Evolutionary conservation across 306 rosid species (phyloP), one percentile per base, ranked within the genome.

Genomic region (Fragaria ananassa): DNA sequence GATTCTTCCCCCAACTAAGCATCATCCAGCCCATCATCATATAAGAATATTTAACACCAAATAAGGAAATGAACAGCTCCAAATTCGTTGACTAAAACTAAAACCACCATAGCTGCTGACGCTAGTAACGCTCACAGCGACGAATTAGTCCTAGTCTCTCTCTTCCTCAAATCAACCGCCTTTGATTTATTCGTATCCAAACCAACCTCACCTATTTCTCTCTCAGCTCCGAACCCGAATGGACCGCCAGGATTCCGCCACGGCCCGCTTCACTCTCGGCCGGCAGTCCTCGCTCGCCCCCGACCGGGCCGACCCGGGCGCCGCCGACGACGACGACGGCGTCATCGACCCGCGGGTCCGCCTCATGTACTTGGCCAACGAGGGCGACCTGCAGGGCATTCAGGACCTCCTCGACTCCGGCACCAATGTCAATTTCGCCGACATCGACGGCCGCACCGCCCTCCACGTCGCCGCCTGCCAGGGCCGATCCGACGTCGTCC

Each of bases 381-480:
- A 88, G 86, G 92, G 97, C 0, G 96, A 94, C 67, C 21, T 90
- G 70, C 92, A 92, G 12, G 95, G 95, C 39, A 89, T 94, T 67
- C 72, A 85, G 8, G 96, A 91, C 87, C 86, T 85, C 13, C 51
- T 89, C 65, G 96, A 86, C 34, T 78, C 88, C 5, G 95, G 95
- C 62, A 81, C 84, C 29, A 79, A 86, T 60, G 97, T 84, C 5
- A 92, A 92, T 75, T 95, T 88, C 90, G 74, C 74, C 4, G 98
- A 95, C 86, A 79, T 82, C 45, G 98, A 95, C 45, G 88, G 77
- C 53, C 98, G 98, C 76, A 90, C 97, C 49, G 93, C 96, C 39
- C 88, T 95, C 63, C 98, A 95, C 56, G 70, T 95, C 71, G 94
- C 97, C 68, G 93, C 96, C 2, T 95, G 97, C 68, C 96, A 92